phyloP scores from a whole-genome alignment of 1,139 yeast species.

The Saccharomyces hybrid region DNA sequence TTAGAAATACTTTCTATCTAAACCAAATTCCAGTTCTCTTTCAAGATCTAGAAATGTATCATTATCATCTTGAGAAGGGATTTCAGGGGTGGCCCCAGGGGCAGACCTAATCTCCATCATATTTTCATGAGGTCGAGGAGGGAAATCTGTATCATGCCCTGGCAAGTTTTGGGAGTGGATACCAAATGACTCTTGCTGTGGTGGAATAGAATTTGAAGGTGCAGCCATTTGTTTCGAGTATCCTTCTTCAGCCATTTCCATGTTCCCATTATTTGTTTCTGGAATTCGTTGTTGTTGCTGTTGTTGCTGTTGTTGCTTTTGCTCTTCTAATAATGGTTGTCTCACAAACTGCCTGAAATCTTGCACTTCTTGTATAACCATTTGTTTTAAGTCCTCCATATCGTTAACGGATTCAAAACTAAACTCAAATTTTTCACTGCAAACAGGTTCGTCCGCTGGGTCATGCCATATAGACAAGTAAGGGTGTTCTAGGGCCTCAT shows the following conservation, averaged over 20 bases:
- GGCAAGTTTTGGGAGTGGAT: slow-evolving; percentile 36
- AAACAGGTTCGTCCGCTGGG: slow-evolving; percentile 87
- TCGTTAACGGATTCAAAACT: slow-evolving; percentile 84
- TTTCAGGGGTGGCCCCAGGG: slow-evolving; percentile 8
- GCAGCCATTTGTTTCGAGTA: slow-evolving; percentile 11
- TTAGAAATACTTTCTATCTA: slow-evolving; percentile 38
- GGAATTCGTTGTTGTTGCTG: slow-evolving; percentile 20
- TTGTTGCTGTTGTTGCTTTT: slow-evolving; percentile 27
- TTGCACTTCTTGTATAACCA: slow-evolving; percentile 77
- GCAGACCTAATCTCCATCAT: slow-evolving; percentile 18
- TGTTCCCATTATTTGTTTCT: slow-evolving; percentile 10
- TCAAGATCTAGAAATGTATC: slow-evolving; percentile 41
- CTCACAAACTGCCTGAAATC: slow-evolving; percentile 75
- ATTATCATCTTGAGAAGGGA: slow-evolving; percentile 14
- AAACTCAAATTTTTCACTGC: slow-evolving; percentile 79
- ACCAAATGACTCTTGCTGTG: slow-evolving; percentile 29
- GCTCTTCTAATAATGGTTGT: slow-evolving; percentile 58
- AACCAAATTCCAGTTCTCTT: slow-evolving; percentile 51
- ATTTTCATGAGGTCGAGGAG: slow-evolving; percentile 39
- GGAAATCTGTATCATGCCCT: slow-evolving; percentile 36
- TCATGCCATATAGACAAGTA: slow-evolving; percentile 93
- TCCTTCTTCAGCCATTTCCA: neutral
- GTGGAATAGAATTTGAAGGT: slow-evolving; percentile 21
- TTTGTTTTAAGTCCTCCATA: slow-evolving; percentile 61
- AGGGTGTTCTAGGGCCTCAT: slow-evolving; percentile 83